Evolutionary conservation across 768 basidiomycete species (phyloP), one percentile per base, ranked within the genome.

Genomic region (Cystofilobasidium bisporidii): DNA sequence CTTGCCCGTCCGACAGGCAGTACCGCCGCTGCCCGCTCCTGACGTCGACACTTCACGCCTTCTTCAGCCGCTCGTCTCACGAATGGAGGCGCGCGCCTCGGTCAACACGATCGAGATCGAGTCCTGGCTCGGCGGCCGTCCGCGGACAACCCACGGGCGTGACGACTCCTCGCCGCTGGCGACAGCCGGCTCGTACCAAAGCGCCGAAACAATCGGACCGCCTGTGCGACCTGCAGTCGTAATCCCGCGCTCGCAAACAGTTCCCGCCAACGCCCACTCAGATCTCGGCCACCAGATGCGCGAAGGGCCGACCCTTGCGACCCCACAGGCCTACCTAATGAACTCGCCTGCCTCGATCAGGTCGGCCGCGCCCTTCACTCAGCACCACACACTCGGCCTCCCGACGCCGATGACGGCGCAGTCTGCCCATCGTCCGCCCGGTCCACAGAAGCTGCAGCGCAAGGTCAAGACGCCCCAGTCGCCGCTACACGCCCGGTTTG

Each of bases 51-150:
- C 5, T 24, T 47, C n/a, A 3, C 8, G n/a, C 17, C 45, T 47
- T 24, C 45, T 47, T 18, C 17, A 9, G 18, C 45, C 45, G 5
- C 45, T 47, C 45, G 45, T 47, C 18, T 47, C 45, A 6, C 17
- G 45, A 6, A 47, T 47, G 45, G 45, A 47, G 15, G 45, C 50
- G 3, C 59, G 59, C 15, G 26, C 36, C 2, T 61, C 59, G 33
- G 36, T 61, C 40, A 61, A 61, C 40, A 40, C 59, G 6, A n/a
- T 26, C 33, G 59, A 61, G 36, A 61, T 61, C 59, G 24, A 38
- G 36, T 43, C 59, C 17, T 59, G 57, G 57, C 28, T 59, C 17
- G 20, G 17, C 11, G 17, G 36, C 11, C 20, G 11, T 14, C 30
- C 57, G 15, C 33, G 9, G 32, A 33, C 57, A 10, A 22, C 20